Conservation (phyloP, 495 filamentous ascomycete species). For the Jackrogersella multiformis region DNA sequence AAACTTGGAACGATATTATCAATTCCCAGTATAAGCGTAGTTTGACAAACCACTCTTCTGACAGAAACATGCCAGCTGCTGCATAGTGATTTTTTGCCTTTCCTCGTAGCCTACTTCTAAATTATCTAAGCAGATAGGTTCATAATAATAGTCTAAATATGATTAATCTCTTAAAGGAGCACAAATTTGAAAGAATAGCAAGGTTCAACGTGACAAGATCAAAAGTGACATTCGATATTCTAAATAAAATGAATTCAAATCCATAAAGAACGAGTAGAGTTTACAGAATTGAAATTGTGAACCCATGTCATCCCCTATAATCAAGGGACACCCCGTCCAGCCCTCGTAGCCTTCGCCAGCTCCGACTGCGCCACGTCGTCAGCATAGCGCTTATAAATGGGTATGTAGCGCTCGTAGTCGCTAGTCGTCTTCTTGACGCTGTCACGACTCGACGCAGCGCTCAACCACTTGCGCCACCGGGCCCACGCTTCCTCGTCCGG, state of each 20-base stretch:
- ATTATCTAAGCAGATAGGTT: no score
- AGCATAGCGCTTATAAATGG: constrained; percentile 70
- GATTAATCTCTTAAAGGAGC: no score
- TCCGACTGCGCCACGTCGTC: constrained; percentile 69
- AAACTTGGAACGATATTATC: neutral
- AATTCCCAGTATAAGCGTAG: neutral
- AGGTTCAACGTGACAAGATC: neutral
- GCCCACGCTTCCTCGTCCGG: constrained; percentile 61
- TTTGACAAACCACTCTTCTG: neutral
- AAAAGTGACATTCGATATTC: no score
- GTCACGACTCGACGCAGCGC: constrained; percentile 56
- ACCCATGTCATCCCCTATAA: no score
- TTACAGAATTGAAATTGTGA: no score
- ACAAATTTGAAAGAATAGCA: no score
- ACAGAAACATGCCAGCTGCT: no score
- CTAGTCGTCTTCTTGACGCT: constrained; percentile 66
- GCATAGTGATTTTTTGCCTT: no score
- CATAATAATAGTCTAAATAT: no score
- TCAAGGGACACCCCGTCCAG: constrained; percentile 31
- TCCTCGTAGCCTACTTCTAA: no score
- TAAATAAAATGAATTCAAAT: no score
- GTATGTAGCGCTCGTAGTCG: constrained; percentile 63
- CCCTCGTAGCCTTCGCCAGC: constrained; percentile 67
- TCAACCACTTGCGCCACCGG: constrained; percentile 65
- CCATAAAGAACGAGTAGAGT: no score